These are phyloP conservation scores for Apiospora marii DNA, from an alignment of 2,329 filamentous ascomycete species.

Conservation along the genomic window DNA sequence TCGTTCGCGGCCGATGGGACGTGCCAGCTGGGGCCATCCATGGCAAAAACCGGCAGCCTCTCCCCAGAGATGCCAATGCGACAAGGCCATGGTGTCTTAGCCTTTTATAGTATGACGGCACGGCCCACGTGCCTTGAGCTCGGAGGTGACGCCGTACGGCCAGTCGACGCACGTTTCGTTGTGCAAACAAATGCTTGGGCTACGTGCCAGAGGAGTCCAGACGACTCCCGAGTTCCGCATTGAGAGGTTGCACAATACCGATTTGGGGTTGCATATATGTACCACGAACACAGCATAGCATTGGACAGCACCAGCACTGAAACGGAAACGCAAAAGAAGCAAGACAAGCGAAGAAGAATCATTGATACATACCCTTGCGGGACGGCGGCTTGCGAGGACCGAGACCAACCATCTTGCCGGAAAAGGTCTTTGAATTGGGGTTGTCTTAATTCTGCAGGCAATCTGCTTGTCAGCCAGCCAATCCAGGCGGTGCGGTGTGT, in stretches of 20 bases:
- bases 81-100: background rate
- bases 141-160: background rate
- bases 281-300: background rate
- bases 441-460: constrained; percentile 16
- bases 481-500: background rate
- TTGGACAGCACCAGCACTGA: constrained; percentile 1
- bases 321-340: constrained; percentile 20
- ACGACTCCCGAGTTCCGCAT: background rate
- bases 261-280: constrained; percentile 6
- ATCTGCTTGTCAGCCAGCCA: background rate
- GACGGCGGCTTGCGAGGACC: constrained; percentile 59
- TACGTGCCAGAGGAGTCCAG: background rate
- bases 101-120: background rate
- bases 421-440: constrained; percentile 13
- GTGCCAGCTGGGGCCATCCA: background rate
- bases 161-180: background rate
- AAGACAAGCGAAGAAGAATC: constrained; percentile 27
- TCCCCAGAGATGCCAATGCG: background rate
- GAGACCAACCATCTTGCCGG: constrained; percentile 56
- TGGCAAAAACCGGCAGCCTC: background rate
- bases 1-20: background rate
- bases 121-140: background rate
- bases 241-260: background rate
- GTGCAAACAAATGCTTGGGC: background rate
- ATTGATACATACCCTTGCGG: constrained; percentile 70